Evolutionary conservation across 768 basidiomycete species (phyloP).

Genomic region (Porphyrellus cyaneotinctus): DNA sequence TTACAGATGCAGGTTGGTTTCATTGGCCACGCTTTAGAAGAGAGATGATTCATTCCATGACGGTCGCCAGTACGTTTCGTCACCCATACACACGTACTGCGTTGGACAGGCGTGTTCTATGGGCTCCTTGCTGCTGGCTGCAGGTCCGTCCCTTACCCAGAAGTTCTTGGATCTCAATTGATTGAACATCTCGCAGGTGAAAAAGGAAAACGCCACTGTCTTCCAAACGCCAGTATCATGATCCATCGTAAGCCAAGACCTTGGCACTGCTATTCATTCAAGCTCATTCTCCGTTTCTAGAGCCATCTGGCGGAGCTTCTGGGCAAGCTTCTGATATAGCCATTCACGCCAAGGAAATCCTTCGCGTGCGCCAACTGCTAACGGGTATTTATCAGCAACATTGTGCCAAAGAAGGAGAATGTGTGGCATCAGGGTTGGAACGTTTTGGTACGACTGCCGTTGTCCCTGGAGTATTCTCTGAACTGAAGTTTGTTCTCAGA

Average conservation of each 20-base stretch:
- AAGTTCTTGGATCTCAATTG: slow-evolving; percentile 10
- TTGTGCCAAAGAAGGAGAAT: slow-evolving; percentile 67
- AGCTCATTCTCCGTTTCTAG: slow-evolving; percentile 39
- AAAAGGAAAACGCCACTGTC: slow-evolving; percentile 84
- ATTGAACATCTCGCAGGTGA: slow-evolving; percentile 50
- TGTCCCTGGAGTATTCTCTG: slow-evolving; percentile 21
- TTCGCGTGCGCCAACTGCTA: slow-evolving; percentile 77
- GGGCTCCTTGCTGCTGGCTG: slow-evolving; percentile 90
- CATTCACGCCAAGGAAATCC: slow-evolving; percentile 95
- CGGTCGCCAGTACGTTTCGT: slow-evolving; percentile 71
- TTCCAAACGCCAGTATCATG: slow-evolving; percentile 96
- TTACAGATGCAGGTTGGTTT: slow-evolving; percentile 65
- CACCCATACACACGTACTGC: slow-evolving; percentile 95
- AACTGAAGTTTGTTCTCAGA: slow-evolving; percentile 43
- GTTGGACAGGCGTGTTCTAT: slow-evolving; percentile 94
- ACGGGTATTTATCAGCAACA: slow-evolving; percentile 90
- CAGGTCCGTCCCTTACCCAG: slow-evolving; percentile 42
- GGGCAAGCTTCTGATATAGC: slow-evolving; percentile 96
- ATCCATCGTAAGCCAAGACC: slow-evolving; percentile 74
- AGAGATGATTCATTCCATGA: slow-evolving; percentile 27
- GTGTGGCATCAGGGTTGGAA: slow-evolving; percentile 54
- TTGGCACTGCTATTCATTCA: neutral
- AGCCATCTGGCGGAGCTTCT: slow-evolving; percentile 93
- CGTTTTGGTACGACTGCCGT: slow-evolving; percentile 65
- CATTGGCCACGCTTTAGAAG: slow-evolving; percentile 1